Evolutionary conservation across 257 asterid genomes (phyloP).

Genomic region (Rhazya stricta): DNA sequence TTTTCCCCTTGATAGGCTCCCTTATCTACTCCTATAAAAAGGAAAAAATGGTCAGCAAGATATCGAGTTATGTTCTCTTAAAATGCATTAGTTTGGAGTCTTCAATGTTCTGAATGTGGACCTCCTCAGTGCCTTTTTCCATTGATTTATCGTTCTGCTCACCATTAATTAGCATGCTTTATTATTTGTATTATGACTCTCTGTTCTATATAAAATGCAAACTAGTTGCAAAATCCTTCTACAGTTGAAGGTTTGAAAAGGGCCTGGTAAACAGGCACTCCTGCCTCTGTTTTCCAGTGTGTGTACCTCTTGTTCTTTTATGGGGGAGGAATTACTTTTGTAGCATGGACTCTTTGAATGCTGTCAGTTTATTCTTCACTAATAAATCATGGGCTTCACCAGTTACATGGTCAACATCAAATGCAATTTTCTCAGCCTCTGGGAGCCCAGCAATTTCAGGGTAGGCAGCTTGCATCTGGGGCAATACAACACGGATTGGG

Average conservation of each 20-base stretch:
- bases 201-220: neutral
- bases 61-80: neutral
- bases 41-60: neutral
- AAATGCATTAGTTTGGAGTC: neutral
- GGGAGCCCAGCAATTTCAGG: conserved; percentile 75
- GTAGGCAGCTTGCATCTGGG: conserved; percentile 76
- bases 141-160: neutral
- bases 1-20: no score
- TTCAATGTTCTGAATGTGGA: neutral
- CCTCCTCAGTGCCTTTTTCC: neutral
- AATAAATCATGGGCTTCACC: conserved; percentile 6
- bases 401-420: conserved; percentile 90
- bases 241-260: neutral
- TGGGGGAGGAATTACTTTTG: neutral
- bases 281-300: neutral
- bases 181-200: neutral
- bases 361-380: neutral
- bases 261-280: neutral
- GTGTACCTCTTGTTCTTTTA: neutral
- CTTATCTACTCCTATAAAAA: neutral
- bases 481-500: conserved; percentile 67
- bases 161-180: neutral
- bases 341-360: neutral
- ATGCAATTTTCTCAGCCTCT: conserved; percentile 85
- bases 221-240: neutral